Evolutionary conservation across 2,329 filamentous ascomycete species (phyloP).

Genomic region (Exophiala sideris): DNA sequence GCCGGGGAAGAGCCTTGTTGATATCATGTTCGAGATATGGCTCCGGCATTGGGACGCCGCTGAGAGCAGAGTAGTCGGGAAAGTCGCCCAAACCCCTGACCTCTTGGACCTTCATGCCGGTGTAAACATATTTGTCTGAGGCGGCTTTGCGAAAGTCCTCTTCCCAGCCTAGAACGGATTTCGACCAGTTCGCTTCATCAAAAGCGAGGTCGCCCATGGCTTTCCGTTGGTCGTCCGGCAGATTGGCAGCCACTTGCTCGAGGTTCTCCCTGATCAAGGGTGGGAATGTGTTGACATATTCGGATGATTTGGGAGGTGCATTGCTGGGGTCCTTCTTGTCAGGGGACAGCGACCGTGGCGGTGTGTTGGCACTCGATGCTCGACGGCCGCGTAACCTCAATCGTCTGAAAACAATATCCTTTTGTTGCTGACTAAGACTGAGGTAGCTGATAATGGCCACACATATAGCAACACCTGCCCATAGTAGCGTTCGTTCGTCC

Average conservation of each 20-base stretch:
- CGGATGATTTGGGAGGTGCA: slow-evolving; percentile 28
- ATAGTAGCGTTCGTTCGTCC: slow-evolving; percentile 18
- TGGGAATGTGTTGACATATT: slow-evolving; percentile 51
- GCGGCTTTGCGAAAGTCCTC: slow-evolving; percentile 38
- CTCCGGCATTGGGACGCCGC: slow-evolving; percentile 67
- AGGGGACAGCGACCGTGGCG: slow-evolving; percentile 52
- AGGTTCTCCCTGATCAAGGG: slow-evolving; percentile 51
- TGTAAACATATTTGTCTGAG: slow-evolving; percentile 55
- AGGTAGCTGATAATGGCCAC: slow-evolving; percentile 28
- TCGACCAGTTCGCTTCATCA: slow-evolving; percentile 33
- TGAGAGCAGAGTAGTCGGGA: slow-evolving; percentile 72
- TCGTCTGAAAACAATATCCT: slow-evolving; percentile 39
- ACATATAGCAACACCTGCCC: slow-evolving; percentile 16
- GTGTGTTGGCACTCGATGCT: slow-evolving; percentile 50
- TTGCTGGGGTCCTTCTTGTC: slow-evolving; percentile 41
- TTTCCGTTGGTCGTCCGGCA: slow-evolving; percentile 25
- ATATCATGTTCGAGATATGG: slow-evolving; percentile 66
- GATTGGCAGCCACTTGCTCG: slow-evolving; percentile 30
- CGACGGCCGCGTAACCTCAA: slow-evolving; percentile 41
- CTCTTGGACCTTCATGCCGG: slow-evolving; percentile 67
- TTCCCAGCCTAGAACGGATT: slow-evolving; percentile 41
- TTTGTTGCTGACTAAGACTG: slow-evolving; percentile 32
- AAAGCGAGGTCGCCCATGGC: slow-evolving; percentile 23
- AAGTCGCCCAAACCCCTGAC: slow-evolving; percentile 70
- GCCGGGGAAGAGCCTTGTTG: slow-evolving; percentile 64